These are phyloP conservation scores for Pythium pyrilobum DNA, from an alignment of 352 stramenopile genomes.

Conservation along the genomic window DNA sequence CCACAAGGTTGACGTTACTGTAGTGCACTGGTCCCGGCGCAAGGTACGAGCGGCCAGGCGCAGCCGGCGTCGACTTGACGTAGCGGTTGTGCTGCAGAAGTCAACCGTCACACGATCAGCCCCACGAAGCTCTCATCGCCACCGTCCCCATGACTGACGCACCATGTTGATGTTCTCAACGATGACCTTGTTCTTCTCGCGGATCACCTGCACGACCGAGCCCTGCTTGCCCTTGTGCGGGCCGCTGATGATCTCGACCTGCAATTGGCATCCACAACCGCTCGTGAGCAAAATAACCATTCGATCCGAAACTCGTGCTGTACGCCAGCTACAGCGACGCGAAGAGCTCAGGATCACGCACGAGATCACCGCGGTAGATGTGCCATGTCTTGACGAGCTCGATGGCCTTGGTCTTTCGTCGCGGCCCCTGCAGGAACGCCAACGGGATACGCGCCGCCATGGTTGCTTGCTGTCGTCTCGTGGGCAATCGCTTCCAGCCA, in stretches of 20 bases:
- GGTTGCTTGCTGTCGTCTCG: slow-evolving; percentile 8
- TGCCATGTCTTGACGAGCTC: slow-evolving; percentile 79
- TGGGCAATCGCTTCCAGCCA: slow-evolving; percentile 9
- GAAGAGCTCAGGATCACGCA: slow-evolving; percentile 16
- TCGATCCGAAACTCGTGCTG: no score
- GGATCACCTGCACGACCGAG: slow-evolving; percentile 64
- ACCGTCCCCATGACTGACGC: no score
- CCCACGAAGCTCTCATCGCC: neutral
- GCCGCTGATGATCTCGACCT: slow-evolving; percentile 81
- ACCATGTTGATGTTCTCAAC: slow-evolving; percentile 89
- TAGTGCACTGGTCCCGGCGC: slow-evolving; percentile 82
- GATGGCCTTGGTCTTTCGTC: slow-evolving; percentile 75
- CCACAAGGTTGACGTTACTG: slow-evolving; percentile 83
- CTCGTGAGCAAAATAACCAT: no score
- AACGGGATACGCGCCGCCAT: slow-evolving; percentile 76
- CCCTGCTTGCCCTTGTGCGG: slow-evolving; percentile 83
- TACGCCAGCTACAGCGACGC: neutral
- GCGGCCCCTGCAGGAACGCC: slow-evolving; percentile 69
- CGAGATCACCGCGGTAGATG: slow-evolving; percentile 70
- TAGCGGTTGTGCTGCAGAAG: slow-evolving; percentile 58
- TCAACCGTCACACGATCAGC: neutral
- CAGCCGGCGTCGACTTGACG: slow-evolving; percentile 71
- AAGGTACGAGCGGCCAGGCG: slow-evolving; percentile 69
- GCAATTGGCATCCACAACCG: neutral
- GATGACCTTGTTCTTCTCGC: slow-evolving; percentile 72